Evolutionary conservation across 176 grass and related monocot genomes (phyloP), one percentile per base, ranked within the genome.

Genomic region (Echinochloa phyllopogon): DNA sequence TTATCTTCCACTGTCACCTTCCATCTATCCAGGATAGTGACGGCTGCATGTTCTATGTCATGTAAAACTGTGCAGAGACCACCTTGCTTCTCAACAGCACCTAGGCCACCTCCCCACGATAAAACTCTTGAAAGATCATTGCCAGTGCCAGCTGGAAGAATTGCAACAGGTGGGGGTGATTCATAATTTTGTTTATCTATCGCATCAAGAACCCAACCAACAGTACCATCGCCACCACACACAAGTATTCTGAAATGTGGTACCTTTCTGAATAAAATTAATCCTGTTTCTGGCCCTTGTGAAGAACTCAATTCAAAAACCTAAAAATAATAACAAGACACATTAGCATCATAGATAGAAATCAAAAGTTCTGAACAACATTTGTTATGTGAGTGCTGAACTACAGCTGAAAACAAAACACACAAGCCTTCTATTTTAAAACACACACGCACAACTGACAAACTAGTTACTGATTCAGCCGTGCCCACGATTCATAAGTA

Each of bases 61-160:
- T 89, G 79, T 36, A 94, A 78, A 85, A 89, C 48, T 53, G 79
- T 83, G 60, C 65, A 87, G 15, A 94, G 77, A 69, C 92, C 92
- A 2, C 92, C 92, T 79, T 84, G 86, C 65, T 86, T 91, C 84
- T 90, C 85, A 69, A 92, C 86, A 64, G 92, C 58, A 66, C 92
- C 87, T 14, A 94, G 87, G 60, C 92, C 87, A 48, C 92, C 89
- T 37, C 92, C 89, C 92, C 92, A 94, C 36, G 87, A 91, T 48
- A 94, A 69, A 57, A 94, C 87, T 72, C 92, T 83, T 70, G 92
- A 88, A 88, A 94, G 89, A 84, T 94, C 92, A 89, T 94, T 94
- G 27, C 92, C 89, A 37, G 92, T 94, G 16, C 92, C 92, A 91
- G 92, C 92, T 91, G 92, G 92, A 87, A 94, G 76, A 69, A 94